A percentile compares a stretch with the other conserved stretches of the same genome.
These are phyloP conservation scores for Sclerotinia nivalis DNA, from an alignment of 2,329 filamentous ascomycete genomes.

Conservation along the genomic window DNA sequence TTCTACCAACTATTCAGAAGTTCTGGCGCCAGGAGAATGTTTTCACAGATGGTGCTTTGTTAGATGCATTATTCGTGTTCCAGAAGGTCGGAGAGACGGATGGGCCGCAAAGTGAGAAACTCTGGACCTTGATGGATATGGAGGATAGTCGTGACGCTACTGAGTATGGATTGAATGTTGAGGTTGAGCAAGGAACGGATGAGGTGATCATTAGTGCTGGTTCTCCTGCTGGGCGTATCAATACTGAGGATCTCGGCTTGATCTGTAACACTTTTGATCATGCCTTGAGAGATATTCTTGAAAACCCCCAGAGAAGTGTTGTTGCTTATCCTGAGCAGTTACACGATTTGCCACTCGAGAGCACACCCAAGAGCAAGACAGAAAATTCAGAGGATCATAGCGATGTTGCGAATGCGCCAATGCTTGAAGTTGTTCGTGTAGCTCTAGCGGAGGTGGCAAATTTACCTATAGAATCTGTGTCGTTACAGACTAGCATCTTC, in stretches of 20 bases:
- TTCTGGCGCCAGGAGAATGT: not conserved
- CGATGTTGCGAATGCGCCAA: not conserved
- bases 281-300: slow-evolving; percentile 10
- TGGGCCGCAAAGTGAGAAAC: not conserved
- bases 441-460: not conserved
- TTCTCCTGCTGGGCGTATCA: slow-evolving; percentile 17
- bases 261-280: slow-evolving; percentile 3
- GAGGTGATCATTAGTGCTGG: not conserved
- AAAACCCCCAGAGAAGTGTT: slow-evolving; percentile 1
- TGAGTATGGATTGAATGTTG: slow-evolving; percentile 19
- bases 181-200: slow-evolving; percentile 4
- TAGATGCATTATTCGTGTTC: slow-evolving; percentile 19
- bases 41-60: not conserved
- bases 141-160: slow-evolving; percentile 12
- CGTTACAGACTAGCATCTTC: slow-evolving; percentile 1
- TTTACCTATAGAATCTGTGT: not conserved
- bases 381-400: not conserved
- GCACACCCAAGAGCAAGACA: not conserved
- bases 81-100: not conserved
- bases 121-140: not conserved
- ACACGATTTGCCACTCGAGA: not conserved
- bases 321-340: not conserved
- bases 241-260: slow-evolving; percentile 2
- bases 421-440: slow-evolving; percentile 4
- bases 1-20: slow-evolving; percentile 13